Conservation (phyloP, 441 rosid species). For the Eutrema salsugineum region DNA sequence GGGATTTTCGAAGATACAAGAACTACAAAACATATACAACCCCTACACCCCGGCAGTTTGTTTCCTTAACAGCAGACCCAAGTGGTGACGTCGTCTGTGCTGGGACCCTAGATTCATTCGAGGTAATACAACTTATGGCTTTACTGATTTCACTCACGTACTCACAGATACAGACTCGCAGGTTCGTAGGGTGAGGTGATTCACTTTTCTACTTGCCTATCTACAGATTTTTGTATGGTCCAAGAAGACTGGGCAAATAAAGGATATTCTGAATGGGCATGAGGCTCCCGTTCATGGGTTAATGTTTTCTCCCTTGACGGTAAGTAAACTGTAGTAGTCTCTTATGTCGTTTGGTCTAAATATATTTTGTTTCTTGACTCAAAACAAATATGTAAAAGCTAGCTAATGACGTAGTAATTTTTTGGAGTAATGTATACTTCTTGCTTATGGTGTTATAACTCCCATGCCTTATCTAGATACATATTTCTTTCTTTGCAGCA, state of each 20-base stretch:
- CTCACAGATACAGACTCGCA: not conserved
- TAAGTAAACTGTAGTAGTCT: conserved; percentile 36
- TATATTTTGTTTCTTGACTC: not conserved
- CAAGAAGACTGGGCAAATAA: conserved; percentile 92
- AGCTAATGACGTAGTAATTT: not conserved
- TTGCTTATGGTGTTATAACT: not conserved
- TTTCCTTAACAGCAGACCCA: conserved; percentile 89
- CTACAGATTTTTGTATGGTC: conserved; percentile 97
- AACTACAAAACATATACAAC: conserved; percentile 95
- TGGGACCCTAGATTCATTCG: conserved; percentile 94
- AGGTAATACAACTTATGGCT: conserved; percentile 45
- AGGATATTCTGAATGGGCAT: conserved; percentile 92
- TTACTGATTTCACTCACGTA: conserved; percentile 1
- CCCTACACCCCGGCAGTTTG: conserved; percentile 93
- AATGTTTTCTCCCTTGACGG: conserved; percentile 84
- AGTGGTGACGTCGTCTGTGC: conserved; percentile 98
- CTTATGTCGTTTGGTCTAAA: not conserved
- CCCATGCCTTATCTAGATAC: not conserved
- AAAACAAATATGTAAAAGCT: not conserved
- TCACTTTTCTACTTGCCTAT: conserved; percentile 8
- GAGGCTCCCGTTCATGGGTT: conserved; percentile 98
- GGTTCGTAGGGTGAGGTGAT: not conserved
- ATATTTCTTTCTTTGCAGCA: conserved; percentile 46
- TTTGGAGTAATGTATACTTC: not conserved
- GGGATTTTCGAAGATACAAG: conserved; percentile 92